Evolutionary conservation across 345 rosid genomes (phyloP).

Genomic region (Psidium friedrichsthalianum): DNA sequence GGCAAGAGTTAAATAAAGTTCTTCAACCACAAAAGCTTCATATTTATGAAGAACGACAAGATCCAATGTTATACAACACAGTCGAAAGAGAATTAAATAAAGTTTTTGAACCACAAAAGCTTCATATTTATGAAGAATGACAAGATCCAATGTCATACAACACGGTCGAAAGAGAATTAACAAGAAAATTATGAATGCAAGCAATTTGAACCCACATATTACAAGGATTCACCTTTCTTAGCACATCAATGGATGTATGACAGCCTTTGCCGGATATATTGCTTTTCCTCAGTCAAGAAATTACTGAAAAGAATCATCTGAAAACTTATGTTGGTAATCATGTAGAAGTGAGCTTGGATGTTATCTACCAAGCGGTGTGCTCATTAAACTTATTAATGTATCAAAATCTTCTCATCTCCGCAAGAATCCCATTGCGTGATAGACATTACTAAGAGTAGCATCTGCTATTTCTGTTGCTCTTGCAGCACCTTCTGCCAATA

Average conservation of each 20-base stretch:
- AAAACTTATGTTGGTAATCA: neutral
- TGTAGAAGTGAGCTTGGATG: neutral
- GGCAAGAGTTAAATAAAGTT: neutral
- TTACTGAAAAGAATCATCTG: neutral
- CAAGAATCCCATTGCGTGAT: constrained; percentile 79
- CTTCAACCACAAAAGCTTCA: neutral
- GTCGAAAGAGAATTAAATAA: too few relatives aligned
- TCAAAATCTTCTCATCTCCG: constrained; percentile 16
- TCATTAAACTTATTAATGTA: neutral
- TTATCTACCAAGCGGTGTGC: neutral
- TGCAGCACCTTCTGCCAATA: constrained; percentile 50
- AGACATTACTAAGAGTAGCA: constrained; percentile 43
- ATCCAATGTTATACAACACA: too few relatives aligned
- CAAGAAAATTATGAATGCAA: neutral
- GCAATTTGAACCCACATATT: neutral
- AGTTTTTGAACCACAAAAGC: too few relatives aligned
- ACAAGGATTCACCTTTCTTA: neutral
- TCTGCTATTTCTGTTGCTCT: constrained; percentile 58
- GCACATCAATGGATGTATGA: neutral
- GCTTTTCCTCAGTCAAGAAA: neutral
- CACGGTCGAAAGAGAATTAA: neutral
- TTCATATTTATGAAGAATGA: too few relatives aligned
- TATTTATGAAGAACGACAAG: neutral
- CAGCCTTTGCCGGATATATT: neutral
- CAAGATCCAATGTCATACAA: neutral